These are phyloP conservation scores for Kewa caespitosa DNA, from an alignment of 179 eudicot genomes.

Conservation along the genomic window DNA sequence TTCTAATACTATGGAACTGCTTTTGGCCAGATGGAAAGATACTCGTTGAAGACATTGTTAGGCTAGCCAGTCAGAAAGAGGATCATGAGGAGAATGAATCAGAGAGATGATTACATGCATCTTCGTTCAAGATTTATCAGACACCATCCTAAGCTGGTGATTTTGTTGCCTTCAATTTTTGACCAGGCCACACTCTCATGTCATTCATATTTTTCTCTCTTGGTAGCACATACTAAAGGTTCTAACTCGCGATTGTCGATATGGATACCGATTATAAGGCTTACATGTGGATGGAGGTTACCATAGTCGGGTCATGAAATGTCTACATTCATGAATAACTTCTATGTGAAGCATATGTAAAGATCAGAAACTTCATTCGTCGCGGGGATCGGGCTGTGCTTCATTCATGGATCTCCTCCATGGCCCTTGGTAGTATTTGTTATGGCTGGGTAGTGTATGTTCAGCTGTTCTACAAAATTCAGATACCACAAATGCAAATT, in stretches of 20 bases:
- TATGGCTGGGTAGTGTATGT: too few species aligned
- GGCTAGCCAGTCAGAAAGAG: slow-evolving; percentile 63
- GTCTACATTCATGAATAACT: background rate
- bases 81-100: slow-evolving; percentile 42
- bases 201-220: slow-evolving; percentile 19
- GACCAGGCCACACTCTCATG: slow-evolving; percentile 20
- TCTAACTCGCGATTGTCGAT: slow-evolving; percentile 1
- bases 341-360: background rate
- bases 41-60: slow-evolving; percentile 84
- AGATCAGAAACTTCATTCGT: background rate
- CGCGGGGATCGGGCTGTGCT: background rate
- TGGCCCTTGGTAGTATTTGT: too few species aligned
- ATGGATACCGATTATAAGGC: background rate
- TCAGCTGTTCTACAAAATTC: too few species aligned
- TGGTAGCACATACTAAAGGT: slow-evolving; percentile 19
- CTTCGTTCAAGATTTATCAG: background rate
- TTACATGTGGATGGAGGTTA: background rate
- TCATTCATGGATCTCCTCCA: background rate
- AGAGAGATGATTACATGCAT: slow-evolving; percentile 32
- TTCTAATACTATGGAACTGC: background rate
- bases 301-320: background rate
- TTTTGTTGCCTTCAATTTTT: slow-evolving; percentile 25
- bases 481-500: too few species aligned
- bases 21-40: slow-evolving; percentile 81
- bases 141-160: slow-evolving; percentile 7